phyloP scores from a whole-genome alignment of 768 basidiomycete genomes.

The Saitozyma podzolica region DNA sequence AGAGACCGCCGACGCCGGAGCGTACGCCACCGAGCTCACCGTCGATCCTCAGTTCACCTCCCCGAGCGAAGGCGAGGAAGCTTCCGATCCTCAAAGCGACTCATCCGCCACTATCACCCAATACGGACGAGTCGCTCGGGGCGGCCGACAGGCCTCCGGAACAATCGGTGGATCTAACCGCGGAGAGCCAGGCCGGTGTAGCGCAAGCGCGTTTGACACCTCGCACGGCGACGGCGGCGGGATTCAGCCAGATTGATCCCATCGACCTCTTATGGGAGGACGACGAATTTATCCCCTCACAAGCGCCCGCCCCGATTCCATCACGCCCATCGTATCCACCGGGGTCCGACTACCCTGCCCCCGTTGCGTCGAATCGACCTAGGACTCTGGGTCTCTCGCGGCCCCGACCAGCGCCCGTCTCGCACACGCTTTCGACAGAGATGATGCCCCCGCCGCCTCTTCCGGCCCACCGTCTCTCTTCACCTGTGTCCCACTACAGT shows the following conservation, averaged over 20 bases:
- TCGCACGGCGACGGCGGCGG: conserved; percentile 30
- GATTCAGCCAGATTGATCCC: conserved; percentile 43
- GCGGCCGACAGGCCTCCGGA: no score
- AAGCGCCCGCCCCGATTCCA: background rate
- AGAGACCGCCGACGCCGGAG: conserved; percentile 6
- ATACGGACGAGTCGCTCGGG: conserved; percentile 6
- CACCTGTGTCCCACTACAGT: background rate
- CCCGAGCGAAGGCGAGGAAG: background rate
- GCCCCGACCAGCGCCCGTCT: background rate
- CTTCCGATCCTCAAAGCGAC: background rate
- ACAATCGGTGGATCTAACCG: background rate
- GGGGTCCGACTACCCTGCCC: no score
- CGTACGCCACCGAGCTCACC: conserved; percentile 33
- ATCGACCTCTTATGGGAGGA: conserved; percentile 30
- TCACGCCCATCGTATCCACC: background rate
- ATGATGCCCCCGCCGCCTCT: conserved; percentile 41
- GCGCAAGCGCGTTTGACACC: conserved; percentile 11
- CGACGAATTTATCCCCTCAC: conserved; percentile 5
- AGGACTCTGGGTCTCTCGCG: conserved; percentile 5
- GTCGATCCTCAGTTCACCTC: conserved; percentile 7
- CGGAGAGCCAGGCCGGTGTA: background rate
- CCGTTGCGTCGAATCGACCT: no score
- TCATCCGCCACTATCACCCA: conserved; percentile 12
- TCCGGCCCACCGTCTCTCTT: conserved; percentile 16
- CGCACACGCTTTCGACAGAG: conserved; percentile 2